Evolutionary conservation across 2,329 filamentous ascomycete genomes (phyloP).

Genomic region (Ploettnerulaceae sp.): DNA sequence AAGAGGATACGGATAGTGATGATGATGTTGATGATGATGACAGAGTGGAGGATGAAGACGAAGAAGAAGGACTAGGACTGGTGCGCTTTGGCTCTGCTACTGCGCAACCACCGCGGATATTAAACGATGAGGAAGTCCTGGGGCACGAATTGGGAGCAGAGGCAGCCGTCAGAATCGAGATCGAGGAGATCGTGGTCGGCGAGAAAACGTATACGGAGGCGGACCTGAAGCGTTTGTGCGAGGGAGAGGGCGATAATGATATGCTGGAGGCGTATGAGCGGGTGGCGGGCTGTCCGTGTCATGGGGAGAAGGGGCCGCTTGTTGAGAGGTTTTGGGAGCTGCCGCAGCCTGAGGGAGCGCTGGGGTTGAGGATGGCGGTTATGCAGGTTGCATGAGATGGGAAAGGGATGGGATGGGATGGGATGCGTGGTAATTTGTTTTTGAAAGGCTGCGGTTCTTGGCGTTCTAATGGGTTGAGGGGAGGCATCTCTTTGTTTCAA

Average conservation of each 20-base stretch:
- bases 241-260: constrained; percentile 13
- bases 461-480: no score
- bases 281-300: constrained; percentile 21
- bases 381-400: no score
- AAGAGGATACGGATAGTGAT: constrained; percentile 2
- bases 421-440: no score
- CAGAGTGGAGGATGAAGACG: constrained; percentile 17
- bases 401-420: no score
- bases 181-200: constrained; percentile 7
- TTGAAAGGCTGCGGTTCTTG: no score
- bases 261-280: constrained; percentile 18
- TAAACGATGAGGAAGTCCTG: constrained; percentile 16
- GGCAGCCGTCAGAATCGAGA: no score
- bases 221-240: constrained; percentile 20
- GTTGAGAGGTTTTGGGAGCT: constrained; percentile 24
- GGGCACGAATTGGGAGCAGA: no score
- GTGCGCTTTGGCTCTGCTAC: constrained; percentile 19
- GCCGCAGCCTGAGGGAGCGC: constrained; percentile 8
- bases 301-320: constrained; percentile 15
- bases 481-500: no score
- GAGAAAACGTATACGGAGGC: constrained; percentile 10
- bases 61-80: constrained; percentile 17
- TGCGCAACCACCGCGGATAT: constrained; percentile 20
- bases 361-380: constrained; percentile 14
- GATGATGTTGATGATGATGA: constrained; percentile 12